Base-by-base conservation (phyloP, 2,329 filamentous ascomycete species). In the Periconia sp. region DNA sequence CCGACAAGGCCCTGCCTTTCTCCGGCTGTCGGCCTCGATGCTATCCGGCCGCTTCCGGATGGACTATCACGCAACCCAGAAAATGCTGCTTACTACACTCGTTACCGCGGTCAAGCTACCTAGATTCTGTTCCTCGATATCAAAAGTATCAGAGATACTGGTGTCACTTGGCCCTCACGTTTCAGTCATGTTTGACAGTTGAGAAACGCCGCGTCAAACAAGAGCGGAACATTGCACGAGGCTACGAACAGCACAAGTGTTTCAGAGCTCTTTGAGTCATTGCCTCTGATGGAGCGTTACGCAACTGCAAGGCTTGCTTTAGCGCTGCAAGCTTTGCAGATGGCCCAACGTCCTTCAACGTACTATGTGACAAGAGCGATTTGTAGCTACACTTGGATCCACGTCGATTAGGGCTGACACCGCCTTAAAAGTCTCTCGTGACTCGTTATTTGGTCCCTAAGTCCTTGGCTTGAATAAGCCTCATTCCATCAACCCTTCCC, bases 21-120 rank as follows among this genome's bases (percentile, higher is more conserved):
- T 9, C 26, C 33, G 33, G 19, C 15, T 40, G 10, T 29, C 37
- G 29, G 29, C 37, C 37, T 24, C 37, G 19, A 19, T 11, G n/a
- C 21, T 28, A 40, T 40, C 37, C 37, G 37, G 22, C 23, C 11
- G 17, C 29, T 40, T 40, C 37, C 37, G 37, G 29, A 23, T 24
- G 26, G 36, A 15, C 15, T 16, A 34, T 34, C 30, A 32, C 13
- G 30, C 12, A 18, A 22, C 10, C 31, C 6, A 24, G 13, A 24
- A 24, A 28, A 31, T 24, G 8, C 19, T 24, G 25, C 36, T 17
- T 15, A n/a, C 17, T n/a, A 13, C 25, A 10, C 15, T 13, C 9
- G 4, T 10, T n/a, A 13, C n/a, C 23, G 23, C 8, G 8, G 23
- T 25, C 23, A n/a, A n/a, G n/a, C n/a, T 25, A 25, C 23, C 8